Evolutionary conservation across 2,329 filamentous ascomycete species (phyloP).

Genomic region (Trichophyton schoenleinii): DNA sequence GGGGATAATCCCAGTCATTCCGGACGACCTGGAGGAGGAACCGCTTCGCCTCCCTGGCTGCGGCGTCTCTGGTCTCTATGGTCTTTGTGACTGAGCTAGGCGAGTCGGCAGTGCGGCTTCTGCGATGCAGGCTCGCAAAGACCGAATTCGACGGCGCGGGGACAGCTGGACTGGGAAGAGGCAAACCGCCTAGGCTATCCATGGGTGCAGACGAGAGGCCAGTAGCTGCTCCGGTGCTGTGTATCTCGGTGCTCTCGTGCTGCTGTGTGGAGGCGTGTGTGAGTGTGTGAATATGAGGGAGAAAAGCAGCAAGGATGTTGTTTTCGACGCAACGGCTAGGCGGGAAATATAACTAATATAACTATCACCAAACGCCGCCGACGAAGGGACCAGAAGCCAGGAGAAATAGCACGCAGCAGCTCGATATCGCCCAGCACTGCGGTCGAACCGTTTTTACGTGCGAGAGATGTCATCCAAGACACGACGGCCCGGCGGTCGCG

Average conservation of each 20-base stretch:
- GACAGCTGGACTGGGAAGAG: constrained; percentile 1
- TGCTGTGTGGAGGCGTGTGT: not conserved
- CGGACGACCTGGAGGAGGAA: constrained; percentile 30
- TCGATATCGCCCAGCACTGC: too few relatives aligned
- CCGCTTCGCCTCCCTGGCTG: constrained; percentile 30
- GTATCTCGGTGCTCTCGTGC: not conserved
- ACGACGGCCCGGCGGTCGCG: too few relatives aligned
- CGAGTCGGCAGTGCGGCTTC: constrained; percentile 14
- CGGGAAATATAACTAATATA: too few relatives aligned
- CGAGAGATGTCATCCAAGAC: too few relatives aligned
- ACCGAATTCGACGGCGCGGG: constrained; percentile 10
- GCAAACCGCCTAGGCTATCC: not conserved
- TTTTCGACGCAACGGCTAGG: too few relatives aligned
- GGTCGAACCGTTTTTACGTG: too few relatives aligned
- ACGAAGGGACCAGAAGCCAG: too few relatives aligned
- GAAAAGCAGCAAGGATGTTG: too few relatives aligned
- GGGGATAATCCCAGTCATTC: constrained; percentile 30
- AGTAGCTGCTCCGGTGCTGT: not conserved
- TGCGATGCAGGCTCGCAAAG: constrained; percentile 16
- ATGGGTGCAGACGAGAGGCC: not conserved
- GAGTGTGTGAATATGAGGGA: too few relatives aligned
- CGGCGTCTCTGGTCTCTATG: constrained; percentile 26
- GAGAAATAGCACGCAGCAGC: too few relatives aligned
- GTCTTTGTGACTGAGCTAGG: constrained; percentile 5
- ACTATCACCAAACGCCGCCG: too few relatives aligned